Base-by-base conservation (phyloP, 768 basidiomycete genomes). In the Russula compacta region DNA sequence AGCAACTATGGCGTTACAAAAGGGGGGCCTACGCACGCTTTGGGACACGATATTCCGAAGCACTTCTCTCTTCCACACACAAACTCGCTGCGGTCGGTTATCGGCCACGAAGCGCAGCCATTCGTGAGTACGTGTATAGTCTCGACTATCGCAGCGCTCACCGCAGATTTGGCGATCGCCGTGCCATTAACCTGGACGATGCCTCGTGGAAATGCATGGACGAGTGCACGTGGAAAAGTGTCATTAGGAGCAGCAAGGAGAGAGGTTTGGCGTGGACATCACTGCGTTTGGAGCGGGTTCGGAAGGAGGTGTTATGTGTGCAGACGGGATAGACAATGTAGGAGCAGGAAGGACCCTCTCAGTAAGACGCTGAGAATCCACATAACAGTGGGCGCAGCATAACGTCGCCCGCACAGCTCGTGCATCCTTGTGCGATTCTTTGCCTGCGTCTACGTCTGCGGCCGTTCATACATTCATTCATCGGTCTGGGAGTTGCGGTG, bases 191-290 rank as follows among this genome's bases (percentile, higher is more conserved):
- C 40, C n/a, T n/a, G 33, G 85, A 83, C 9, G 85, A 83, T 61
- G 83, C 82, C 0, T 83, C 72, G 56, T 77, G 79, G 67, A 87
- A 87, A 0, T 85, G 84, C 0, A 85, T 76, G 12, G 85, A 76
- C 5, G 56, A n/a, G 5, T 71, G 71, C 17, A 19, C 42, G 17
- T n/a, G 42, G 1, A 5, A 14, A 12, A 14, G n/a, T n/a, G n/a
- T n/a, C n/a, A n/a, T n/a, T n/a, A n/a, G n/a, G n/a, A n/a, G n/a
- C n/a, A n/a, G n/a, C n/a, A n/a, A n/a, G n/a, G n/a, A n/a, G n/a
- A 14, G 17, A 43, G 42, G 17, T 17, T 33, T 9, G 63, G 29
- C 7, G 8, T 32, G 10, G 42, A 19, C 17, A 56, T 46, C 6
- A 53, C 32, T 12, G 53, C 15, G 35, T 40, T 7, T 5, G 59